These are phyloP conservation scores for Hygrocybe punicea DNA, from an alignment of 768 basidiomycete genomes.

Conservation along the genomic window DNA sequence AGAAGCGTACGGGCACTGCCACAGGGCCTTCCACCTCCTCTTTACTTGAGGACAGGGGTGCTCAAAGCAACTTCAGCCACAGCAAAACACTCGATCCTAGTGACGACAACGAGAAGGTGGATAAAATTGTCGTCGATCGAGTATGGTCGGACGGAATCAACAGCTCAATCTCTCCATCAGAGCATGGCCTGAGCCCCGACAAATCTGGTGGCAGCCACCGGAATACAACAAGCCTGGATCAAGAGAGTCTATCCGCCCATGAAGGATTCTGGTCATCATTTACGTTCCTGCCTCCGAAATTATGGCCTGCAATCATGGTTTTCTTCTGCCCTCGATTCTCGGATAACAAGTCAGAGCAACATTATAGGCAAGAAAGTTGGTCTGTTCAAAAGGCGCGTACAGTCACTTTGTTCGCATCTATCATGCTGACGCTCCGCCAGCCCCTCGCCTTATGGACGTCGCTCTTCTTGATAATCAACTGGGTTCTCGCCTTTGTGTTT, in stretches of 20 bases:
- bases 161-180: slow-evolving; percentile 51
- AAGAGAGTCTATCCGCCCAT: slow-evolving; percentile 30
- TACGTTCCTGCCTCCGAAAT: slow-evolving; percentile 43
- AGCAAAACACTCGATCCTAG: slow-evolving; percentile 28
- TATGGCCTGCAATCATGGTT: slow-evolving; percentile 52
- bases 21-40: slow-evolving; percentile 56
- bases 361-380: slow-evolving; percentile 65
- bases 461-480: slow-evolving; percentile 63
- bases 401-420: neutral
- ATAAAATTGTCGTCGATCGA: slow-evolving; percentile 76
- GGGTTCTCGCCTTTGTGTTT: slow-evolving; percentile 59
- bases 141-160: slow-evolving; percentile 60
- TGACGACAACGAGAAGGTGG: slow-evolving; percentile 44
- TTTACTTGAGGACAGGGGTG: slow-evolving; percentile 44
- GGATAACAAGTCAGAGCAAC: slow-evolving; percentile 49
- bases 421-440: slow-evolving; percentile 19
- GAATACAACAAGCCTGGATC: slow-evolving; percentile 29
- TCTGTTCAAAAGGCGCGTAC: slow-evolving; percentile 50
- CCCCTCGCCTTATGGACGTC: slow-evolving; percentile 61
- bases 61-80: slow-evolving; percentile 35
- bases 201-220: slow-evolving; percentile 47
- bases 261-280: slow-evolving; percentile 37
- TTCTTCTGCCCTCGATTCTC: slow-evolving; percentile 62
- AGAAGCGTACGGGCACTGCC: slow-evolving; percentile 54
- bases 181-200: slow-evolving; percentile 47